Evolutionary conservation across 768 basidiomycete genomes (phyloP).

Genomic region (Leccinum truebloodii): DNA sequence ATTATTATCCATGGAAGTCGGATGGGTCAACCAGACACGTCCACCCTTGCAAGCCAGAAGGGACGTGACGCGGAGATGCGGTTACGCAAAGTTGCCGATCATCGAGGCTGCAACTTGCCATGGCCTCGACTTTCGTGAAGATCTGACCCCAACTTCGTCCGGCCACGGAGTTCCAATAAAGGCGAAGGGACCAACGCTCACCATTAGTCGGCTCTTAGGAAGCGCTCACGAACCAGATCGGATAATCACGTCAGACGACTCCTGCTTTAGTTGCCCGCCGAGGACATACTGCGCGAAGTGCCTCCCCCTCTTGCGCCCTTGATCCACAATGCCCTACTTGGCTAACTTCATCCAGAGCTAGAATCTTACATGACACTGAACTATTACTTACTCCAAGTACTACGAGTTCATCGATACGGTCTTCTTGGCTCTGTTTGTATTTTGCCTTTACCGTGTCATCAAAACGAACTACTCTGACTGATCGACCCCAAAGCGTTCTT

Average conservation of each 20-base stretch:
- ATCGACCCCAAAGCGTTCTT: slow-evolving; percentile 66
- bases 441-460: background rate
- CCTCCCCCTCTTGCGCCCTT: background rate
- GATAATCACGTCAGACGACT: slow-evolving; percentile 1
- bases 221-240: too few relatives aligned
- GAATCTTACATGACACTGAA: slow-evolving; percentile 97
- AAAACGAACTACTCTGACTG: slow-evolving; percentile 3
- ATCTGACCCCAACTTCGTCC: too few relatives aligned
- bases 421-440: slow-evolving; percentile 79
- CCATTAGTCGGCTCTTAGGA: too few relatives aligned
- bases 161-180: too few relatives aligned
- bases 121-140: too few relatives aligned
- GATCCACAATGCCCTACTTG: slow-evolving; percentile 12
- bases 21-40: too few relatives aligned
- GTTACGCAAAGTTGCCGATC: too few relatives aligned
- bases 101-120: too few relatives aligned
- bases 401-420: slow-evolving; percentile 92
- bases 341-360: slow-evolving; percentile 50
- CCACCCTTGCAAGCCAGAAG: too few relatives aligned
- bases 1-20: too few relatives aligned
- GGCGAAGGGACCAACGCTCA: too few relatives aligned
- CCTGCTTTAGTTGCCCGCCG: background rate
- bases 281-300: background rate
- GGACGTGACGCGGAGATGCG: too few relatives aligned
- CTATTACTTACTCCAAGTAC: slow-evolving; percentile 88